phyloP scores from a whole-genome alignment of 106 monocot genomes.

The Chionographis japonica region DNA sequence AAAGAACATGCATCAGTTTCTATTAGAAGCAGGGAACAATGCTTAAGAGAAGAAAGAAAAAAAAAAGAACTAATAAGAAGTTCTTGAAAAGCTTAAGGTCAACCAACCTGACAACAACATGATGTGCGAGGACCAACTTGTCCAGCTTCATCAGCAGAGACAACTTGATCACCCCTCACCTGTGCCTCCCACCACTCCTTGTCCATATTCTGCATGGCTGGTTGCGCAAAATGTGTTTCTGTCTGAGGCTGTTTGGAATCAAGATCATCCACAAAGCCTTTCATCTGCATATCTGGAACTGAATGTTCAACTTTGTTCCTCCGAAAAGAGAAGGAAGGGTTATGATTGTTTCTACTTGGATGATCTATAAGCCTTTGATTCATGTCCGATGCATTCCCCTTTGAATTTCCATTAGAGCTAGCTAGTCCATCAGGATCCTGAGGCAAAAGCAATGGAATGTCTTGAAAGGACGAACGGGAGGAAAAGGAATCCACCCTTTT shows the following conservation, averaged over 20 bases:
- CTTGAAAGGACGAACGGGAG: conserved; percentile 56
- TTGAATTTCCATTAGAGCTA: conserved; percentile 23
- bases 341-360: conserved; percentile 28
- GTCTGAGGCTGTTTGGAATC: conserved; percentile 23
- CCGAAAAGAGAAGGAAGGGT: conserved; percentile 28
- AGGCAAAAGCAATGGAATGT: conserved; percentile 85
- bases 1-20: no score
- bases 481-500: conserved; percentile 41
- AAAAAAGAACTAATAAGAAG: neutral
- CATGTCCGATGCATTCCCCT: conserved; percentile 20
- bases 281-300: conserved; percentile 67
- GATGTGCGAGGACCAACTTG: conserved; percentile 88
- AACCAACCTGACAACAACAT: conserved; percentile 85
- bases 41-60: neutral
- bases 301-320: conserved; percentile 35
- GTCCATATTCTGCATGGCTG: conserved; percentile 24
- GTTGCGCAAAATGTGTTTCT: conserved; percentile 15
- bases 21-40: neutral
- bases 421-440: conserved; percentile 42
- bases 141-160: conserved; percentile 62
- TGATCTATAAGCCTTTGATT: conserved; percentile 27
- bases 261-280: conserved; percentile 73
- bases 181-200: conserved; percentile 93
- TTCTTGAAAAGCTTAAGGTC: conserved; percentile 1
- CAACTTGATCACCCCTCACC: conserved; percentile 53